Conservation (phyloP, 257 asterid species). For the Scutellaria galericulata region DNA sequence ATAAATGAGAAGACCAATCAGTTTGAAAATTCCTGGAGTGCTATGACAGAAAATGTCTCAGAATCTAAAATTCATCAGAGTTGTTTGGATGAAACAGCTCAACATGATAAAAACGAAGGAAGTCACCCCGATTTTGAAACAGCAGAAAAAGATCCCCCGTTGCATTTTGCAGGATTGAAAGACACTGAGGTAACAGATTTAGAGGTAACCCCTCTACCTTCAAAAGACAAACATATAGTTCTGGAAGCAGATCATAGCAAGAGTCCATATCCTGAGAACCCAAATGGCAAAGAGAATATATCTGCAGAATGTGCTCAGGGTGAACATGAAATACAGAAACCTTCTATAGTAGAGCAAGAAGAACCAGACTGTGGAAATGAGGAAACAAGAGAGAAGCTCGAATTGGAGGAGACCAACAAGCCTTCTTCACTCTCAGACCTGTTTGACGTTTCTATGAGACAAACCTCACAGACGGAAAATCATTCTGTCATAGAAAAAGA, state of each 20-base stretch:
- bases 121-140: conserved; percentile 35
- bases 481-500: conserved; percentile 37
- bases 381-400: conserved; percentile 33
- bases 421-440: conserved; percentile 45
- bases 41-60: conserved; percentile 29
- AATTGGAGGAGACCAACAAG: conserved; percentile 29
- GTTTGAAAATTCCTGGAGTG: conserved; percentile 20
- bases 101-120: conserved; percentile 27
- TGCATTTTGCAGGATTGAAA: conserved; percentile 1
- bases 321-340: conserved; percentile 33
- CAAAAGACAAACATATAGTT: conserved; percentile 35
- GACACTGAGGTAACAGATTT: conserved; percentile 17
- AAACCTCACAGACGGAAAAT: conserved; percentile 28
- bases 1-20: neutral
- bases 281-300: conserved; percentile 35
- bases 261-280: conserved; percentile 22
- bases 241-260: conserved; percentile 35
- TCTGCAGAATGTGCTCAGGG: conserved; percentile 32
- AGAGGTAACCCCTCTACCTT: conserved; percentile 29
- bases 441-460: conserved; percentile 40
- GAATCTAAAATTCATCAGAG: conserved; percentile 29
- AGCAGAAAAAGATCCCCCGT: conserved; percentile 33
- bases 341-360: conserved; percentile 32
- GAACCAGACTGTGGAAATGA: conserved; percentile 29
- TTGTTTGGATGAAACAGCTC: conserved; percentile 30